Evolutionary conservation across 129 eudicot species (phyloP).

Genomic region (Sambucus nigra): DNA sequence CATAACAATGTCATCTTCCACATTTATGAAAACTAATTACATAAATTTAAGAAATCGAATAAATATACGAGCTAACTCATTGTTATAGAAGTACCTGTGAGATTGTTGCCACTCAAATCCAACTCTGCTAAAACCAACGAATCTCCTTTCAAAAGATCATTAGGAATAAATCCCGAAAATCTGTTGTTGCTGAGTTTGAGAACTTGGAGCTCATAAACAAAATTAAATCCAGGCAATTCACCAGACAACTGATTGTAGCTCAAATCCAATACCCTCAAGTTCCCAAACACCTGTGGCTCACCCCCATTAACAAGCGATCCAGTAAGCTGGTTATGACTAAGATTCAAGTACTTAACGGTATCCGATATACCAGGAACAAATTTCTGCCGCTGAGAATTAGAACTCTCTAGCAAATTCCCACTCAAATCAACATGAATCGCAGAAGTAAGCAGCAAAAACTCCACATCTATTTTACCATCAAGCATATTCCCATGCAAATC

Average conservation of each 20-base stretch:
- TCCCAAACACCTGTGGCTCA: constrained; percentile 60
- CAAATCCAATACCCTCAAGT: constrained; percentile 70
- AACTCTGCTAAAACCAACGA: constrained; percentile 67
- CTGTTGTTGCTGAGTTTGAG: constrained; percentile 75
- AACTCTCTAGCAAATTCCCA: constrained; percentile 52
- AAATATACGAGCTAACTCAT: no score
- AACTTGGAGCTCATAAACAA: constrained; percentile 80
- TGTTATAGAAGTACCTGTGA: constrained; percentile 55
- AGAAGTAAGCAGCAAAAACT: constrained; percentile 65
- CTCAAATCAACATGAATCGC: constrained; percentile 80
- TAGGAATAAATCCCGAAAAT: constrained; percentile 81
- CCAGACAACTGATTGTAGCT: constrained; percentile 83
- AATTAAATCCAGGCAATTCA: constrained; percentile 84
- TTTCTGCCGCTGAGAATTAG: constrained; percentile 32
- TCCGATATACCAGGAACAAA: constrained; percentile 66
- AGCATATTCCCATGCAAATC: constrained; percentile 89
- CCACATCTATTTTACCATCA: constrained; percentile 60
- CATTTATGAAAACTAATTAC: background rate
- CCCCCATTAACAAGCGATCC: constrained; percentile 76
- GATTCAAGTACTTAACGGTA: constrained; percentile 69
- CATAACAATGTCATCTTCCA: no score
- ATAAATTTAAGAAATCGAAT: background rate
- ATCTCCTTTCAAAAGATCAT: constrained; percentile 84
- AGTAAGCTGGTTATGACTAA: constrained; percentile 64
- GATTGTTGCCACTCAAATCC: constrained; percentile 90